Base-by-base conservation (phyloP, 345 rosid species). In the Lumnitzera littorea region DNA sequence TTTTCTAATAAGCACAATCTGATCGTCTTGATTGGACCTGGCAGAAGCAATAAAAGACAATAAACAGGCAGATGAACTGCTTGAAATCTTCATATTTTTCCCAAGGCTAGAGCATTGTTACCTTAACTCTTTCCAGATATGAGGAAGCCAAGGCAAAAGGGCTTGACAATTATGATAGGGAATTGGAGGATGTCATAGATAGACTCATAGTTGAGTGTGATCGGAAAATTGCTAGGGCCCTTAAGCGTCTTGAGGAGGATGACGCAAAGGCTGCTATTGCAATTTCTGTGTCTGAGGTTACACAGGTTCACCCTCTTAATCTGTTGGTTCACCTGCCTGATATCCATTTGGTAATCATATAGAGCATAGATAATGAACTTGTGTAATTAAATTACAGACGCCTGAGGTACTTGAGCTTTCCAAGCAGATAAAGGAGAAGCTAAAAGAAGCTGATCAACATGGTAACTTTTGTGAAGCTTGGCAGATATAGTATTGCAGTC, bases 251-350 rank as follows among this genome's bases (percentile, higher is more conserved):
- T 56, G 97, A 94, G 73, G 97, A 89, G 69, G 99, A 94, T n/a
- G 99, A 94, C 68, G 97, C 99, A 12, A 94, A 94, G 84, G 97
- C 99, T 67, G 99, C 99, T 20, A 86, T 94, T 73, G 99, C 99
- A 12, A 94, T 94, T 68, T 91, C 97, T 11, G 97, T 95, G 48
- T 83, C 96, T 5, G 91, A 95, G 78, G 97, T 95, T 76, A 95
- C 99, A 15, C 99, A 70, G 97, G 99, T 95, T 58, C 65, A 43
- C 27, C 31, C 41, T 57, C 1, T 16, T 36, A 9, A 36, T 6
- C 43, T 36, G 31, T 36, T 36, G 43, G 43, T 29, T 56, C 25
- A 13, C 47, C 41, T 3, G 1, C 4, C 55, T 60, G 55, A 17
- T 25, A 51, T 60, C 20, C 31, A 12, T 24, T n/a, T 47, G 50